Evolutionary conservation across 805 yeast species (phyloP), one percentile per base, ranked within the genome.

Genomic region (Myxozyma sirexii): DNA sequence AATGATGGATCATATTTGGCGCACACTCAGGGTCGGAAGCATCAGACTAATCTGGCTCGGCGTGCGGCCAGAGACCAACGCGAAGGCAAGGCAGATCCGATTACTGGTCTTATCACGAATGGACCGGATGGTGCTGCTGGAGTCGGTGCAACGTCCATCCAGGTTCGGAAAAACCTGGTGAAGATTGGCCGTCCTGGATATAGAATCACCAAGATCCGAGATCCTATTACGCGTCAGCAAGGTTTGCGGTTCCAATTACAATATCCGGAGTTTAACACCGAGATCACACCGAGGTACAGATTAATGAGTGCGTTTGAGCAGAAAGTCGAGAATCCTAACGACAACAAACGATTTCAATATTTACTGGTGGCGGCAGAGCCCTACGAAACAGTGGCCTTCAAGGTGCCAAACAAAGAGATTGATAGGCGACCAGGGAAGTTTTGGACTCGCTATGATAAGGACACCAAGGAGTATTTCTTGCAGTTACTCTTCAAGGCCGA

Each of bases 361-460:
- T 68, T 94, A 64, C 84, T 92, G 10, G 74, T 92, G 0, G 85
- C 91, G n/a, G 94, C 87, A 2, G 97, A 90, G 71, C 97, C 97
- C 1, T 94, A 90, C 72, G 93, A 90, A 62, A 90, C 86, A 59
- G 77, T 90, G 8, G 88, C 87, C 1, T 76, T 93, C 58, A 85
- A 89, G 59, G 78, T 94, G 12, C 96, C 96, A 1, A 78, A 83
- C 15, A 76, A 70, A 21, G 82, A 84, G 24, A 76, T 84, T 13
- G 84, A 80, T 61, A 63, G 66, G 42, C 52, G 67, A 24, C 69
- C 67, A 1, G 69, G 69, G 12, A 66, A 68, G 54, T 80, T 83
- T 37, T 88, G 91, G 87, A 83, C 86, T 68, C 80, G 78, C 70
- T 91, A 88, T 86, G 96, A 91, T 71, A 71, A 70, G 6, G 96